Percentiles rank a stretch among this genome's conserved stretches.
These are phyloP conservation scores for Colletotrichum somersetense DNA, from an alignment of 2,329 filamentous ascomycete species.

Conservation along the genomic window DNA sequence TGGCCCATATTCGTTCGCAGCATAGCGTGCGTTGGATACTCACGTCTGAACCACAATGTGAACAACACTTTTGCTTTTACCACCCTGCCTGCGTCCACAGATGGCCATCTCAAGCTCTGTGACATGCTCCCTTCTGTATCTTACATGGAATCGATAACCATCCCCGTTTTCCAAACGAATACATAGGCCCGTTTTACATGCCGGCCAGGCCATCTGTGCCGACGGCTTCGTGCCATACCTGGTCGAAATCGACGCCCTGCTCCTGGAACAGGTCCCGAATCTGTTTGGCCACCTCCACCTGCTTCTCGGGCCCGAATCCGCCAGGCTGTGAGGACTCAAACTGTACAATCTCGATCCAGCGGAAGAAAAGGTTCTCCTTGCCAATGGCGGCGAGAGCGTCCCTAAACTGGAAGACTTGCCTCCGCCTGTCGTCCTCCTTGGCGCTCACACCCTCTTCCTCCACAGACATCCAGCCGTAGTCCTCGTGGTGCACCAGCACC, in stretches of 20 bases:
- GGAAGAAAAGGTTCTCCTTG: slow-evolving; percentile 91
- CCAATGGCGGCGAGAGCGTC: slow-evolving; percentile 80
- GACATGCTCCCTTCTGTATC: not conserved
- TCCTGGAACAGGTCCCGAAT: slow-evolving; percentile 81
- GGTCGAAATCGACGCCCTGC: slow-evolving; percentile 85
- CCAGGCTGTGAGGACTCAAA: slow-evolving; percentile 84
- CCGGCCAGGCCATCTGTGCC: slow-evolving; percentile 53
- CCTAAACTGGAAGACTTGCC: slow-evolving; percentile 85
- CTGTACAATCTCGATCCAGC: slow-evolving; percentile 93
- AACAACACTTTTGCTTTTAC: slow-evolving; percentile 15
- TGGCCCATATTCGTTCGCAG: slow-evolving; percentile 13
- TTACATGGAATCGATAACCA: slow-evolving; percentile 1
- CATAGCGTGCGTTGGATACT: slow-evolving; percentile 15
- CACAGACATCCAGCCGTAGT: slow-evolving; percentile 79
- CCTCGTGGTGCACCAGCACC: slow-evolving; percentile 76
- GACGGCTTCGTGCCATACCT: slow-evolving; percentile 78
- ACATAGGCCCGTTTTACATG: slow-evolving; percentile 15
- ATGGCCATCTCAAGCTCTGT: not conserved
- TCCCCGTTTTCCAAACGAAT: not conserved
- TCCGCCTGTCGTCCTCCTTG: slow-evolving; percentile 73
- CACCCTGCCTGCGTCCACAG: not conserved
- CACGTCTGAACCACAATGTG: slow-evolving; percentile 10
- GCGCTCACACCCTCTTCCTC: slow-evolving; percentile 62
- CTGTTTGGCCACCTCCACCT: slow-evolving; percentile 78
- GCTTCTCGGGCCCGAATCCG: slow-evolving; percentile 81